Base-by-base conservation (phyloP, 345 rosid genomes). In the Eucalyptus shirleyi region DNA sequence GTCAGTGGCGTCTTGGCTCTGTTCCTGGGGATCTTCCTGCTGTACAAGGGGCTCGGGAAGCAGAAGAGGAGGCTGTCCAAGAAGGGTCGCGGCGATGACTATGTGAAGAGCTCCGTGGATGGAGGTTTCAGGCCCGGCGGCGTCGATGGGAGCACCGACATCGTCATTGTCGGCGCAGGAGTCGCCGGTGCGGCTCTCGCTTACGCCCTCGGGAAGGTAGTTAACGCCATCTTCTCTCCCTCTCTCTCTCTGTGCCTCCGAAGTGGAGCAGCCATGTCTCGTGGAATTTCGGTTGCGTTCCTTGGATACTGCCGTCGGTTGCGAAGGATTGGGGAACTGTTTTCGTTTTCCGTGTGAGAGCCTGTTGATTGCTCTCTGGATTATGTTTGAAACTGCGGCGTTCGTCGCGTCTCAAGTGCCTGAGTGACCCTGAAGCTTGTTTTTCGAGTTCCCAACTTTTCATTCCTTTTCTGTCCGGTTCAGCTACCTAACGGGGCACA, bases 121-220 rank as follows among this genome's bases (percentile, higher is more conserved):
- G 89, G 80, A 51, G 86, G 86, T 62, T 45, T 50, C 82, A 14
- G 23, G 24, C 30, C 34, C 30, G 45, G 50, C 30, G 34, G 50
- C 81, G 88, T 17, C 24, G 86, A 87, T 8, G 65, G 56, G 50
- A 87, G 56, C 34, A 56, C 90, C 3, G 93, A 93, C 45, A 89
- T 93, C 18, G 59, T 93, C 90, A 93, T 94, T 18, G 95, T 94
- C 44, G 93, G 94, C 0, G 93, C 93, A 50, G 94, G 93, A 6
- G 93, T 94, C 86, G 95, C 96, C 7, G 97, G 97, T 44, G 91
- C 95, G 9, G 96, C 95, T 50, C 96, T 94, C 45, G 97, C 97
- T 55, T 88, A 92, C 87, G 90, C 96, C 12, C 95, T 95, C 56
- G 95, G 83, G 80, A 94, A 94, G 93, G 95, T 91, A 37, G 44